Conservation (phyloP, 331 rosid species). For the Ulmus americana region DNA sequence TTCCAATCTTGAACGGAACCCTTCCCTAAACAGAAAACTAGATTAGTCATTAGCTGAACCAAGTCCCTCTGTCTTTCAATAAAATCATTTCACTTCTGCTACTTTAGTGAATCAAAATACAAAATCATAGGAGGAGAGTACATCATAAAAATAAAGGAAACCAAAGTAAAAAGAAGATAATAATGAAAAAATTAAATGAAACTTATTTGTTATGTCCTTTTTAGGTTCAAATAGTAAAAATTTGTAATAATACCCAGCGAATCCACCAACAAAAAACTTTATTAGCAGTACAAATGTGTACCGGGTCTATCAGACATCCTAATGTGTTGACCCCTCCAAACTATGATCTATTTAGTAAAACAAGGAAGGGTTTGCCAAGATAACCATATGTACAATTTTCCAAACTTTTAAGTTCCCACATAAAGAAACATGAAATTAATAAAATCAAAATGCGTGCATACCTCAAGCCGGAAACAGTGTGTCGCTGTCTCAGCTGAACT, state of each 20-base stretch:
- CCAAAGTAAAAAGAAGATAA: neutral
- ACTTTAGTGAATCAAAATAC: constrained; percentile 16
- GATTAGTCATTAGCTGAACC: constrained; percentile 27
- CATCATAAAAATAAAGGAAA: neutral
- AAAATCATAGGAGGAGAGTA: neutral
- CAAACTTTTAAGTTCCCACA: constrained; percentile 1
- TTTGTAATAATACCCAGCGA: neutral
- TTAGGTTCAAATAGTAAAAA: neutral
- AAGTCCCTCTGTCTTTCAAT: constrained; percentile 12
- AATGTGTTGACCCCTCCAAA: neutral
- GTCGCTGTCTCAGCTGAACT: constrained; percentile 84
- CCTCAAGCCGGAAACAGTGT: constrained; percentile 96
- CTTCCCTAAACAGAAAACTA: constrained; percentile 56
- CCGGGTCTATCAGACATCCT: neutral
- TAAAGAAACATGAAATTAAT: constrained; percentile 13
- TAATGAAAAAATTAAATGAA: neutral
- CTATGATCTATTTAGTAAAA: neutral
- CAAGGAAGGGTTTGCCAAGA: neutral
- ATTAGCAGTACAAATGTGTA: neutral
- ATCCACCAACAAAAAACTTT: neutral
- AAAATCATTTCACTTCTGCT: constrained; percentile 14
- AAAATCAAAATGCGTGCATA: constrained; percentile 23
- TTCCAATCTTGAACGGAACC: constrained; percentile 86
- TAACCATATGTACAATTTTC: neutral
- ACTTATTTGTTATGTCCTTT: neutral